Evolutionary conservation across 2,329 filamentous ascomycete genomes (phyloP), one percentile per base, ranked within the genome.

Genomic region (Trichoderma citrinoviride): DNA sequence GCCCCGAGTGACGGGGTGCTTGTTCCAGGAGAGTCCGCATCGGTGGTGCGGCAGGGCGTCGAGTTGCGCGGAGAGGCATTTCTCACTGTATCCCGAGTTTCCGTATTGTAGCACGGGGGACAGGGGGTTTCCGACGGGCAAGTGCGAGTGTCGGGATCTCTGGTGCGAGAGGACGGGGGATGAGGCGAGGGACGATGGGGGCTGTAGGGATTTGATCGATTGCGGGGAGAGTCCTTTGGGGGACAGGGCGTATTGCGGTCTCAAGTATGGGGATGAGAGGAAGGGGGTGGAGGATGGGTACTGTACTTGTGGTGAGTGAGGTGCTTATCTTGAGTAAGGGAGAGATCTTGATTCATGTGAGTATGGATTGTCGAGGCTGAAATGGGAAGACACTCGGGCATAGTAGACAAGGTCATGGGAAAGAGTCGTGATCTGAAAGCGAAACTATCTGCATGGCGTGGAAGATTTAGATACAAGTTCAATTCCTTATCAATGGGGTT

Each of bases 61-160:
- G 7, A 61, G 53, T 17, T 56, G 65, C 23, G 62, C 57, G 37
- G 65, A 69, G 46, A 62, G 19, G 44, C 44, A 60, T n/a, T 61
- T 65, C 27, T 56, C 49, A 3, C 25, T 61, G 17, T 66, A 67
- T 19, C 67, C 67, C 15, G 47, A 61, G 52, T 68, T 66, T 47
- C 29, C 67, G 46, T 67, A 58, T n/a, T 67, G 66, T 53, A 58
- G 57, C 21, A 64, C 64, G 15, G 53, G 63, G 4, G 63, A 67
- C 33, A 27, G 47, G 3, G 27, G 37, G 37, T 47, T 46, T 29
- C 46, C 63, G n/a, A 21, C 29, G 17, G 65, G 63, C 2, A 55
- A 57, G 12, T 69, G 68, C 47, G 47, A 41, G 25, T 69, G 65
- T 19, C 53, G 57, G 10, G 25, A 54, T n/a, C 66, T 68, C n/a